Percentiles rank a stretch among this genome's conserved stretches.
Conservation (phyloP, 2,329 filamentous ascomycete species). For the Ceratocystiopsis minuta region DNA sequence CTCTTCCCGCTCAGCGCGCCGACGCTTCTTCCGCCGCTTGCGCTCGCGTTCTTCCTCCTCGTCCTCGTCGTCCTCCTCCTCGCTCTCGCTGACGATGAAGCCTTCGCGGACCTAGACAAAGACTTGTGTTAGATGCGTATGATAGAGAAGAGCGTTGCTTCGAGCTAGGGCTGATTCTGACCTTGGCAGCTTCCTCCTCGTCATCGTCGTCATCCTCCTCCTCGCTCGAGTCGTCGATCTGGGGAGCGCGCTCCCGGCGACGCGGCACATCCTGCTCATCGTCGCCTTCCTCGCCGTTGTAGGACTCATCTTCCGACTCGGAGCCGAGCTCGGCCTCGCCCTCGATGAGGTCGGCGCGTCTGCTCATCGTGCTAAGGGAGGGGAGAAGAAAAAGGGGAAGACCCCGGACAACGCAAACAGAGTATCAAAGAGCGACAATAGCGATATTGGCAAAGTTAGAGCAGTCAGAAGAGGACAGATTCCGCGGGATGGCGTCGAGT, state of each 20-base stretch:
- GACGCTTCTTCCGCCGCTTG: conserved; percentile 58
- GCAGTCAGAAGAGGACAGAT: neutral
- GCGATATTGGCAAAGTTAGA: too few relatives aligned
- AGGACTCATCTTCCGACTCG: conserved; percentile 70
- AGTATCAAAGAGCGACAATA: neutral
- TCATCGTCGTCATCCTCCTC: conserved; percentile 89
- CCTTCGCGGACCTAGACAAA: conserved; percentile 60
- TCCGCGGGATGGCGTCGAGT: too few relatives aligned
- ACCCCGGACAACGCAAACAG: too few relatives aligned
- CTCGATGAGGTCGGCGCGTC: conserved; percentile 62
- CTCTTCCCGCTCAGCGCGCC: conserved; percentile 56
- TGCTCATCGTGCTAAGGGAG: conserved; percentile 33
- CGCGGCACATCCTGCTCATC: conserved; percentile 34
- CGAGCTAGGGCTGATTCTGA: conserved; percentile 20
- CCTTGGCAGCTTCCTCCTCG: conserved; percentile 62
- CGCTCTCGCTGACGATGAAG: conserved; percentile 89
- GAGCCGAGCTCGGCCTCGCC: conserved; percentile 72
- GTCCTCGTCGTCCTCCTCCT: conserved; percentile 54
- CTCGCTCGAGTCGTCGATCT: conserved; percentile 68
- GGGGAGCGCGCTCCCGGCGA: conserved; percentile 22
- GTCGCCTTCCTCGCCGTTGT: conserved; percentile 62
- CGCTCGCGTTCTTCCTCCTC: conserved; percentile 35
- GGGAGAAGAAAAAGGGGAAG: neutral
- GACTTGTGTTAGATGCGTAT: conserved; percentile 5
- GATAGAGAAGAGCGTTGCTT: conserved; percentile 7